Evolutionary conservation across 805 yeast species (phyloP).

Genomic region (Yarrowia keelungensis): DNA sequence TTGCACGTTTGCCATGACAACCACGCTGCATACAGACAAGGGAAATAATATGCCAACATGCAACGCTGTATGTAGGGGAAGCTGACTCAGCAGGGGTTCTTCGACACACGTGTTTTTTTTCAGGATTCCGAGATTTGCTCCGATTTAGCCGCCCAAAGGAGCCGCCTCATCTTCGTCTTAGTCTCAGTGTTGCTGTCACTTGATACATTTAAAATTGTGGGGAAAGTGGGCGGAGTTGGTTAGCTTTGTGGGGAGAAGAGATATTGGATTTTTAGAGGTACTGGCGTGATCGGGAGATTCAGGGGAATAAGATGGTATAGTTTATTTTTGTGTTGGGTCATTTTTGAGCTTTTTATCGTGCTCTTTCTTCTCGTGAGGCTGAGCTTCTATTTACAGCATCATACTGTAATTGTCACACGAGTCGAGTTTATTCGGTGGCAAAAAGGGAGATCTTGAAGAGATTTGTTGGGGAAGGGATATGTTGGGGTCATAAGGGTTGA

Average conservation of each 20-base stretch:
- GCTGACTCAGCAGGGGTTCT: background rate
- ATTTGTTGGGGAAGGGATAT: too few relatives aligned
- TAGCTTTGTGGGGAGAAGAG: background rate
- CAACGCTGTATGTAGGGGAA: background rate
- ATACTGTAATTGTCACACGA: background rate
- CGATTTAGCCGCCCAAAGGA: too few relatives aligned
- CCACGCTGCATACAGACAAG: background rate
- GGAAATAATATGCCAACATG: background rate
- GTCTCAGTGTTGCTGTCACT: too few relatives aligned
- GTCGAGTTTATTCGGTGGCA: slow-evolving; percentile 14
- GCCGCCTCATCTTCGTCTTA: too few relatives aligned
- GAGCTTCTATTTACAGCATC: background rate
- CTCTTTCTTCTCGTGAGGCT: background rate
- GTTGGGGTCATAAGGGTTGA: too few relatives aligned
- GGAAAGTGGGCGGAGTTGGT: background rate
- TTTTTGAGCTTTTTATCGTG: background rate
- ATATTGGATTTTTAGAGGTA: background rate
- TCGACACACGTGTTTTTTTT: too few relatives aligned
- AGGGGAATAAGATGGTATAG: background rate
- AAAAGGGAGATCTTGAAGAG: too few relatives aligned
- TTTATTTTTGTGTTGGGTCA: background rate
- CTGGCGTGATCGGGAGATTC: background rate
- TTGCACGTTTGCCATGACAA: background rate
- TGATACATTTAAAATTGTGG: background rate
- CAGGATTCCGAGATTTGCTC: too few relatives aligned